Base-by-base conservation (phyloP, 2,329 filamentous ascomycete genomes). In the Didymella sp. region DNA sequence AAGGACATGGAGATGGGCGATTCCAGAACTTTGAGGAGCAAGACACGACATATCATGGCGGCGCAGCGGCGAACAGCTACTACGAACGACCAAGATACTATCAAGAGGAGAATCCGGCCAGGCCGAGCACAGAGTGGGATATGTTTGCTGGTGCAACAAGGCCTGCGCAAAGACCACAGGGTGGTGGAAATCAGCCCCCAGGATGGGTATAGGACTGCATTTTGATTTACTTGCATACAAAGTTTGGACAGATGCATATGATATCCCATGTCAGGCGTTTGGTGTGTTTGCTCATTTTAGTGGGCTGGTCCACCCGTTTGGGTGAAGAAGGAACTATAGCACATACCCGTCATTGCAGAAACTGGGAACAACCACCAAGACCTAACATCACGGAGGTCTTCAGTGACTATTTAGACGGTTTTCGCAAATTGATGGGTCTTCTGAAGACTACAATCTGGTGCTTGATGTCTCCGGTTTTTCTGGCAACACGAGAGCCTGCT, bases 141-240 rank as follows among this genome's bases (percentile, higher is more conserved):
- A 64, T 69, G 59, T 71, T 69, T 55, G 67, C 60, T 19, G 63
- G 65, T 9, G 61, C 53, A 24, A 62, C 48, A 12, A 53, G 40
- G 30, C 58, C 62, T 28, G 49, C 58, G n/a, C 35, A 52, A 15
- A 56, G 46, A 27, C 43, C 58, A 12, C 51, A 57, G 11, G 57
- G 51, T 41, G 45, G 47, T 13, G 43, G 53, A 9, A 41, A 37
- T 3, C 44, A 53, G 11, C 28, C 44, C 3, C 42, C 59, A 24
- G 49, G 46, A 21, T 52, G 43, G 48, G 43, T 49, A 33, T 57
- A 57, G 31, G 17, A 13, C 4, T 38, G 42, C 24, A 9, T 25
- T 44, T 30, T 44, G 28, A 25, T 37, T 51, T 52, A 6, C 21
- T 43, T 43, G 43, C 54, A 52, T 48, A 40, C 37, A 37, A 15